Evolutionary conservation across 257 asterid species (phyloP), one percentile per base, ranked within the genome.

Genomic region (Scutellaria baicalensis): DNA sequence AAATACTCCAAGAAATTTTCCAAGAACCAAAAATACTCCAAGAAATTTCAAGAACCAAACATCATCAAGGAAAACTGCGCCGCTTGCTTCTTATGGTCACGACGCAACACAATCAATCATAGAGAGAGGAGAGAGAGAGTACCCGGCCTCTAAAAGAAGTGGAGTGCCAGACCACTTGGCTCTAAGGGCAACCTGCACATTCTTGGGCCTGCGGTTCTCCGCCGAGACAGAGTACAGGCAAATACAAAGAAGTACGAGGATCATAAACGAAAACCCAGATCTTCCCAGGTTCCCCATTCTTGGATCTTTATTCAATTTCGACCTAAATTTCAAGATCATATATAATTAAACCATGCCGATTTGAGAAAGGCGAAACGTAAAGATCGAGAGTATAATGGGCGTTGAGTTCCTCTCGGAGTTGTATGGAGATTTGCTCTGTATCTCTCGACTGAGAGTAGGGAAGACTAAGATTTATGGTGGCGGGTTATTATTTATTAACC

Each of bases 131-230:
- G 52, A 48, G 52, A 59, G 68, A 69, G 58, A 33, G 49, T 84
- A 94, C 99, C 99, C 97, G 57, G 97, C 99, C 83, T 91, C 99
- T 17, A 91, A 50, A 72, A 91, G 93, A 64, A 94, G 73, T 27
- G 99, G 89, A 50, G 99, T 89, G 68, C 97, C 97, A 47, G 97
- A 56, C 99, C 99, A 94, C 88, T 91, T 91, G 77, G 99, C 97
- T 73, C 88, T 81, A 64, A 94, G 95, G 68, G 97, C 95, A 69
- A 91, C 97, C 84, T 91, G 97, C 78, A 94, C 97, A 74, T 94
- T 94, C 86, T 94, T 94, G 43, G 96, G 97, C 39, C 81, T 78
- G 50, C 88, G 91, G 71, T 67, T 83, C 80, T 68, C 79, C 13
- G 88, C 95, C 62, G 78, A 77, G 66, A 80, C 83, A 21, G 85